Evolutionary conservation across 441 rosid species (phyloP).

Genomic region (Pelargonium citronellum): DNA sequence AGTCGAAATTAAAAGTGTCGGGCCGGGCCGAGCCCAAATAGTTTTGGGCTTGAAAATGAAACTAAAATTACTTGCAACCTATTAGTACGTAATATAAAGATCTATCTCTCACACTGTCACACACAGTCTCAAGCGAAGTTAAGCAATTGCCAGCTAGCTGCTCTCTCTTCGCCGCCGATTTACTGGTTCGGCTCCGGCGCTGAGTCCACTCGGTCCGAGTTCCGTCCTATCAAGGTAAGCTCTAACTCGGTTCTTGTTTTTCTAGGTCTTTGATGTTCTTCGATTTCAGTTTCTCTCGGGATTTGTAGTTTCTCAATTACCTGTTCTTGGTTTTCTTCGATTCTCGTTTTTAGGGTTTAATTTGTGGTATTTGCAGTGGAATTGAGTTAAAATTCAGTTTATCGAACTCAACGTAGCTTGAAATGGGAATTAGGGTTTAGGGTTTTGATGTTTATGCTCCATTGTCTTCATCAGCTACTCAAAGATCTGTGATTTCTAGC

Average conservation of each 20-base stretch:
- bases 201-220: background rate
- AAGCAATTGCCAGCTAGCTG: too few relatives aligned
- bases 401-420: background rate
- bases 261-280: background rate
- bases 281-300: background rate
- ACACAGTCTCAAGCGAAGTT: too few relatives aligned
- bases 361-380: background rate
- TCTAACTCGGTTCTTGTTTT: background rate
- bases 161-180: conserved; percentile 3
- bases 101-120: too few relatives aligned
- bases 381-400: conserved; percentile 8
- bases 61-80: too few relatives aligned
- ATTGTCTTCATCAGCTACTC: background rate
- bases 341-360: background rate
- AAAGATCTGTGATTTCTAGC: background rate
- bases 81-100: too few relatives aligned
- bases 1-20: too few relatives aligned
- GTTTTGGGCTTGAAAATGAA: too few relatives aligned
- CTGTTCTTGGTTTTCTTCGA: background rate
- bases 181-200: background rate
- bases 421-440: conserved; percentile 32
- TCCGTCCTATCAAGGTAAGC: background rate
- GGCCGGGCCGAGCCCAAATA: too few relatives aligned
- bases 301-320: background rate
- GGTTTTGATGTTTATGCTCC: conserved; percentile 21